Evolutionary conservation across 768 basidiomycete genomes (phyloP), one percentile per base, ranked within the genome.

Genomic region (Boletus tylopilopsis): DNA sequence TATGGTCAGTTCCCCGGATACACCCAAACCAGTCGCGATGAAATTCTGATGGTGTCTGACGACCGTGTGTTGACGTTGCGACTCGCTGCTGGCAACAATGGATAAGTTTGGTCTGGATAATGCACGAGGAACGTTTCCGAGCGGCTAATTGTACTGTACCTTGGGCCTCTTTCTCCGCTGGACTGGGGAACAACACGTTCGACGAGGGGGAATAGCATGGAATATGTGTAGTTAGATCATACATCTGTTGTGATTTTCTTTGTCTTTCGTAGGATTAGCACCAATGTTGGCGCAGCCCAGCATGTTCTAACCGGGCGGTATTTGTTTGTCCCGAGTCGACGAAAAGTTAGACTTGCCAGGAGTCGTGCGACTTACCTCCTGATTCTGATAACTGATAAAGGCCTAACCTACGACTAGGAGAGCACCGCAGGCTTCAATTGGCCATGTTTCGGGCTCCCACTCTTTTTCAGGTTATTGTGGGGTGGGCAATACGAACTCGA

Each of bases 31-130:
- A 83, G 77, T 12, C 77, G 87, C 23, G 87, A 90, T 51, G 92
- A 96, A 68, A 91, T 96, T 63, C 71, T 95, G 54, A 82, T 94
- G 68, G 87, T 91, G 30, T 91, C 89, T 5, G 94, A 94, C 58
- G 93, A 95, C 68, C 81, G 87, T 29, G 83, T 93, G 51, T 71
- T 92, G 62, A 78, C 84, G 36, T 67, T 93, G 46, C 80, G 84
- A 41, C 71, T 85, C 54, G 68, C 74, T 49, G 64, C 71, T 15
- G 53, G 55, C 30, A 52, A 52, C 23, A 56, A 59, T 32, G 40
- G 47, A 52, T 59, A 16, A 46, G 33, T 27, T n/a, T 36, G 41
- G 49, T 21, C 33, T 47, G 40, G 47, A 35, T 27, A 15, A 33
- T 50, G 11, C 5, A 24, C 27, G 32, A 15, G 40, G 45, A 16